Evolutionary conservation across 345 rosid species (phyloP).

Genomic region (Gossypium thurberi): DNA sequence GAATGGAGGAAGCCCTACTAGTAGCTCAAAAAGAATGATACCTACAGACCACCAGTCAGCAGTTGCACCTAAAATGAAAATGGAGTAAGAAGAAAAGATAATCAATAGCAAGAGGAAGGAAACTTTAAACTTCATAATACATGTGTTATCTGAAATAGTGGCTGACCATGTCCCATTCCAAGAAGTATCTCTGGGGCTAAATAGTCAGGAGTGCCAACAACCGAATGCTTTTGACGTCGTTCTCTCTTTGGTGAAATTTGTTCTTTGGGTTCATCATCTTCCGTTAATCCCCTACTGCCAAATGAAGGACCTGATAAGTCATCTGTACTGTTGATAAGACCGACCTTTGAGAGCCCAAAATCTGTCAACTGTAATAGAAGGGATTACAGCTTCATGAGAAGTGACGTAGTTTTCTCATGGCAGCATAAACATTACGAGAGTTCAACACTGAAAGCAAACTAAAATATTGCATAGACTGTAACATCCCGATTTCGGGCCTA

Average conservation of each 20-base stretch:
- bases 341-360: constrained; percentile 97
- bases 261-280: constrained; percentile 44
- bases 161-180: constrained; percentile 93
- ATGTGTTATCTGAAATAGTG: constrained; percentile 1
- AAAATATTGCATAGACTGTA: not conserved
- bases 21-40: constrained; percentile 80
- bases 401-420: not conserved
- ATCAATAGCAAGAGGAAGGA: not conserved
- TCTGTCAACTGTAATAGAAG: constrained; percentile 85
- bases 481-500: too few relatives aligned
- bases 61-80: constrained; percentile 57
- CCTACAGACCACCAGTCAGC: constrained; percentile 99
- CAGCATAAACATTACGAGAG: not conserved
- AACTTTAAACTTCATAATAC: not conserved
- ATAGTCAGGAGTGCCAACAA: constrained; percentile 94
- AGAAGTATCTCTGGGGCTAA: constrained; percentile 99
- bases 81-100: constrained; percentile 13
- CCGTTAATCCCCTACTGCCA: constrained; percentile 43
- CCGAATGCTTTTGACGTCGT: constrained; percentile 65
- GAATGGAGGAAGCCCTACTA: constrained; percentile 92
- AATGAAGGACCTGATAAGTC: constrained; percentile 77
- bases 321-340: constrained; percentile 92
- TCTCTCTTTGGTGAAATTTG: constrained; percentile 42
- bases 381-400: constrained; percentile 24
- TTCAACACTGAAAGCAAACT: not conserved